Base-by-base conservation (phyloP, 345 rosid species). In the Microcos paniculata region DNA sequence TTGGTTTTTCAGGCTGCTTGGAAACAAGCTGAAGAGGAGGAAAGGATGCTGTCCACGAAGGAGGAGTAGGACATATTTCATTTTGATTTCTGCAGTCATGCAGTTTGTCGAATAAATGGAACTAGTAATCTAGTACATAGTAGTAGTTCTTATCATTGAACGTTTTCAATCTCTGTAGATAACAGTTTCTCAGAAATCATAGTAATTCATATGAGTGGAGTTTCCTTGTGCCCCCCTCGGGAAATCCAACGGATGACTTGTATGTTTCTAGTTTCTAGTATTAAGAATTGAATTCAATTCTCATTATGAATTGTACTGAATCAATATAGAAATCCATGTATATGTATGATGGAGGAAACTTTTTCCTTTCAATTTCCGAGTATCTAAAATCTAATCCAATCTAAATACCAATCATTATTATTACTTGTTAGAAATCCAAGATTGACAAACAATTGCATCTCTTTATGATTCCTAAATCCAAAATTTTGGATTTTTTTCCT, bases 11-110 rank as follows among this genome's bases (percentile, higher is more conserved):
- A 96, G 97, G 96, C 91, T 74, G 93, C 92, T 51, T 92, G 98
- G 99, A 90, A 84, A 61, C 88, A 88, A 77, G 98, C 96, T 58
- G 97, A 96, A 79, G 94, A 92, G 76, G 95, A 93, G 73, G 97
- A 90, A 80, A 87, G 83, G 72, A 90, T 69, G 78, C 84, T 59
- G 62, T 83, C 84, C 8, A 18, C 51, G 81, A 51, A 59, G 71
- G 18, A 73, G 49, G 57, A 26, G n/a, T 56, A 14, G 52, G 9
- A 31, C 62, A 18, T 18, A 18, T 38, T 38, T 51, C 43, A 21
- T 15, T n/a, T 55, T 35, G 26, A 35, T 33, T 18, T 46, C 14
- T 68, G 57, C 33, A 13, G 15, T 18, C 15, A 14, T 0, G 8
- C 33, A 66, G 8, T 67, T 45, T 45, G 55, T 45, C 24, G 38